Evolutionary conservation across 2,329 filamentous ascomycete genomes (phyloP), one percentile per base, ranked within the genome.

Genomic region (Juglanconis oblonga): DNA sequence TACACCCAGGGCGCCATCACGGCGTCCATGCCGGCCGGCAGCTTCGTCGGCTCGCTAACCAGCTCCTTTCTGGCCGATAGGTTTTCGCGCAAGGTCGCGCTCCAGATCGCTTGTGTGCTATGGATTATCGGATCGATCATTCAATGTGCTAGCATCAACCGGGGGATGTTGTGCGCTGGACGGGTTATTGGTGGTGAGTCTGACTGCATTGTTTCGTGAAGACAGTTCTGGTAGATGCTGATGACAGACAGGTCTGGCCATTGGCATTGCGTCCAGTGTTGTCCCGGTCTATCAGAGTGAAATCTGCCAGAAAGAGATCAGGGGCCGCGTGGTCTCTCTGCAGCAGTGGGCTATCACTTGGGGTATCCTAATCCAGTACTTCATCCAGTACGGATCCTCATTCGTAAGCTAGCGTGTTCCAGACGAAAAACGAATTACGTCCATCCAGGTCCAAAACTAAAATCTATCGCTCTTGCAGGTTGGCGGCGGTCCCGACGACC

Each of bases 311-410:
- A 82, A 80, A 65, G 79, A 82, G 65, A 80, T 80, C 52, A 78
- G 82, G 57, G 86, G 86, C 5, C 78, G 85, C 11, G 81, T 88
- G 2, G 83, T 89, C 13, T 82, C 81, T 4, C 73, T 88, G 4
- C 87, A 90, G 67, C 87, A 90, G 70, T 88, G 85, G 84, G 86
- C 85, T 35, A 89, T 90, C 48, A 89, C 86, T 1, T 87, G 85
- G 84, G 87, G 86, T 53, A 87, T 89, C 58, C 68, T 88, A 24
- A 86, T 87, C 53, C 84, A 87, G 64, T 88, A 82, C 72, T 87
- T 88, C 69, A 84, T 89, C 65, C 84, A 87, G 65, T 89, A 89
- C 66, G 85, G 85, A 31, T 80, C 79, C 11, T 82, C 83, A 2
- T 80, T 81, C 13, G 50, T 58, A 31, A 48, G 42, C 3, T 8